Evolutionary conservation across 106 monocot species (phyloP), one percentile per base, ranked within the genome.

Genomic region (Vanilla planifolia): DNA sequence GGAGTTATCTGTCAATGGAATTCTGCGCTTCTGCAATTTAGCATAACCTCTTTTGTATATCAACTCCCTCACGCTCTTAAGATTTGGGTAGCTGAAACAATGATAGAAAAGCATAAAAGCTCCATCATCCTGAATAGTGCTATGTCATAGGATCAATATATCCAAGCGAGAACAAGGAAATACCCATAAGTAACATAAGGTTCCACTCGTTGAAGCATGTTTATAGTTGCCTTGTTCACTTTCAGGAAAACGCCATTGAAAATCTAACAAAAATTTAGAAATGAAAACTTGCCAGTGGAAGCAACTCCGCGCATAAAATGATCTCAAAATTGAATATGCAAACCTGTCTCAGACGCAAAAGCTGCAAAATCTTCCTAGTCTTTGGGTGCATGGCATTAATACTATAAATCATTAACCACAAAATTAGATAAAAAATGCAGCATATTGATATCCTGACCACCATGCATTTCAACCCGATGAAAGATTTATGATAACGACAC

Each of bases 321-420:
- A 14, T 7, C 11, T 40, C 11, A n/a, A 45, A 45, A 45, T 13
- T 5, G 15, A 45, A 0, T 17, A 16, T 11, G 1, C 5, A 34
- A 30, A 71, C 77, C 72, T 78, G 78, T 34, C 78, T 67, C 48
- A 78, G 59, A 43, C 73, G 68, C 50, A 73, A 59, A 43, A 78
- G 78, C 68, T 73, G 73, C 50, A 78, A 37, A 43, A 78, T 78
- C 32, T 72, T 72, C 51, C 43, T 29, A 58, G 72, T 58, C 27
- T 78, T 78, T 5, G 78, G 77, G 41, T 77, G 47, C 71, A 77
- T 77, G 23, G 72, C 77, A 42, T 77, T 77, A 15, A 77, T 77
- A 67, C 77, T 77, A 33, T 22, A 61, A 22, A 34, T 16, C 4
- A 70, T 16, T 21, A 35, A 35, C 35, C 2, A 21, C 33, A 34